Base-by-base conservation (phyloP, 2,329 filamentous ascomycete species). In the Tolypocladium pustulatum region DNA sequence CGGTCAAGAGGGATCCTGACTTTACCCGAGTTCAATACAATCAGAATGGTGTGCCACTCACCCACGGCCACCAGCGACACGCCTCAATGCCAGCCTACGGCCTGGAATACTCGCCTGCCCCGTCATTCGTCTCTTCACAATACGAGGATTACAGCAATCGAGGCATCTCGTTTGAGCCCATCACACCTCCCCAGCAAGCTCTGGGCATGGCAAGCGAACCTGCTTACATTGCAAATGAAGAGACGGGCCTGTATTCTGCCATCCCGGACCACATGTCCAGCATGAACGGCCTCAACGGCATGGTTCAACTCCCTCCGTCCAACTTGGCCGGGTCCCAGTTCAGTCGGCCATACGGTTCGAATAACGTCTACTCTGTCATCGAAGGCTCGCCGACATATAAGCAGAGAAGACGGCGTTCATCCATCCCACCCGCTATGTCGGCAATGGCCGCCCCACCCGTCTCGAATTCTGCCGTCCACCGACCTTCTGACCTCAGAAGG, bases 301-400 rank as follows among this genome's bases (percentile, higher is more conserved):
- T 97, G 82, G 91, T 96, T 77, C 90, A 95, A 72, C 81, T 97
- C 53, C 91, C 91, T 22, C 89, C 89, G 5, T 91, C 91, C 17
- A 94, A 93, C 73, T 75, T 97, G 61, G 84, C 87, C 58, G 89
- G 87, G 36, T 84, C 87, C 55, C 89, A 92, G 68, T 97, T 90
- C 74, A 84, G 87, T 32, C 85, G 89, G 53, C 84, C 87, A 37
- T 90, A 90, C 65, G 81, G 81, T 60, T 72, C 78, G 57, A 88
- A 87, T 73, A 96, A 91, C 71, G 89, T 94, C 65, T 97, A 96
- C 78, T 93, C 91, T 55, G 92, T 96, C 55, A 94, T 97, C 70
- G 94, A 99, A 77, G 94, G 94, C 55, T 99, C 94, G 34, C 94
- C 94, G 15, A 97, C 94, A 41, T 99, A 99, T 79, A 99, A 99